These are phyloP conservation scores for Collariella sp. DNA, from an alignment of 495 filamentous ascomycete genomes.

Conservation along the genomic window DNA sequence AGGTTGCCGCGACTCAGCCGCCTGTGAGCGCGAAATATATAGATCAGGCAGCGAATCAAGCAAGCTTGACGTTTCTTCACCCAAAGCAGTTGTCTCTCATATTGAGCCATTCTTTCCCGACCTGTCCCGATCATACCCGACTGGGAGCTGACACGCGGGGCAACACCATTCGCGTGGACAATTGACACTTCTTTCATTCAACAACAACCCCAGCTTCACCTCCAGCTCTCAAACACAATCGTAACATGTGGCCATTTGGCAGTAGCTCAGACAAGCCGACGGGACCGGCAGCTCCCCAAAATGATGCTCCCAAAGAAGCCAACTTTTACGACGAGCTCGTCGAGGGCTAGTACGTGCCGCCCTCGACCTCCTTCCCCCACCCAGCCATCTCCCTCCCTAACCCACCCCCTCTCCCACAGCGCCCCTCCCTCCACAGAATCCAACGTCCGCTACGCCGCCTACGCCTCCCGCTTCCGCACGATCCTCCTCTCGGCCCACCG, in stretches of 20 bases:
- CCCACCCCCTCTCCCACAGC: slow-evolving; percentile 37
- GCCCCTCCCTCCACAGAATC: slow-evolving; percentile 74
- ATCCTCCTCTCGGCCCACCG: slow-evolving; percentile 85
- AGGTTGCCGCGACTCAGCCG: no score
- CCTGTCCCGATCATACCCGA: background rate
- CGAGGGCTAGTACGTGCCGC: slow-evolving; percentile 63
- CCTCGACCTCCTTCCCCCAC: background rate
- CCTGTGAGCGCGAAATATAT: no score
- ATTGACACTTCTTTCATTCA: no score
- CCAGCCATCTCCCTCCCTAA: slow-evolving; percentile 5
- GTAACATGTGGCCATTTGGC: slow-evolving; percentile 29
- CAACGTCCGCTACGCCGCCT: slow-evolving; percentile 83
- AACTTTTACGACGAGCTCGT: slow-evolving; percentile 70
- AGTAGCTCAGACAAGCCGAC: slow-evolving; percentile 34
- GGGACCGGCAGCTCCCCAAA: slow-evolving; percentile 1
- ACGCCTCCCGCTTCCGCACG: slow-evolving; percentile 77
- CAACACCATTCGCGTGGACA: no score
- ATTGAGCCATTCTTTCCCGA: background rate
- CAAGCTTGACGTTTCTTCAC: background rate
- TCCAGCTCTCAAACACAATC: background rate
- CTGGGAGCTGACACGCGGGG: background rate
- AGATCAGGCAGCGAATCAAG: background rate
- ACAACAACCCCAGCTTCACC: no score
- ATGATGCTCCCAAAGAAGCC: slow-evolving; percentile 46
- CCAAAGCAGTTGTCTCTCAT: background rate